Percentiles rank a stretch among this genome's conserved stretches.
Conservation (phyloP, 2,329 filamentous ascomycete genomes). For the Eutypa lata region DNA sequence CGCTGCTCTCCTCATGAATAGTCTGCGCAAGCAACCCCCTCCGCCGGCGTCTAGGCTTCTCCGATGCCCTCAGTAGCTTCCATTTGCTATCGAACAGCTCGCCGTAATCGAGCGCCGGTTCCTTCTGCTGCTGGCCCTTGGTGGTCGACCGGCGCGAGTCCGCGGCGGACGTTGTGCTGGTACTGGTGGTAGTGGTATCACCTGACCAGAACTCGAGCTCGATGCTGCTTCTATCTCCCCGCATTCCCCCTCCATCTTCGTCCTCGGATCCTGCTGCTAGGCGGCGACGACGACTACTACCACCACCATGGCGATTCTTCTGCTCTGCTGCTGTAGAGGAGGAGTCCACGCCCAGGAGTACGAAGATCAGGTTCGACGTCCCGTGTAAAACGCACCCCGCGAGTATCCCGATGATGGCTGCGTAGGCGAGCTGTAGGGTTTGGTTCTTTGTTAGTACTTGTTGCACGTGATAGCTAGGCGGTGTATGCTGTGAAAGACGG, state of each 20-base stretch:
- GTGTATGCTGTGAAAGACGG: too few species aligned
- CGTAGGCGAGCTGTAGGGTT: conserved; percentile 23
- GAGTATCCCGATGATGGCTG: conserved; percentile 25
- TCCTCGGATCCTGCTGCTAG: neutral
- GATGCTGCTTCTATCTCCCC: neutral
- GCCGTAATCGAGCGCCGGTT: conserved; percentile 3
- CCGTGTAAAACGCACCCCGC: conserved; percentile 23
- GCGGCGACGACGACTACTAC: neutral
- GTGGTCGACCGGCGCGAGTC: conserved; percentile 1
- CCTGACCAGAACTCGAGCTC: conserved; percentile 6
- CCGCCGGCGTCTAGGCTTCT: conserved; percentile 37
- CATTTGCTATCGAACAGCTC: conserved; percentile 23
- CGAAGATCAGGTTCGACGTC: conserved; percentile 25
- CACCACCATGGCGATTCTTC: neutral
- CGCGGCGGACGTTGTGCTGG: neutral
- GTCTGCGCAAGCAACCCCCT: conserved; percentile 60
- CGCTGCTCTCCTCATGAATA: conserved; percentile 70
- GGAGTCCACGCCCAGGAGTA: conserved; percentile 23
- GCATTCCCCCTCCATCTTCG: conserved; percentile 6
- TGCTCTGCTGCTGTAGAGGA: conserved; percentile 10
- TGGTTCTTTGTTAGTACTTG: conserved; percentile 4
- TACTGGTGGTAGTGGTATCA: conserved; percentile 5
- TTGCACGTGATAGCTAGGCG: too few species aligned
- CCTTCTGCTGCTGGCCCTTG: neutral
- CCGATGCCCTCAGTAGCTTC: conserved; percentile 21